A percentile compares a stretch with the other conserved stretches of the same genome.
Conservation (phyloP, 1,139 yeast species). For the Candida albicans region DNA sequence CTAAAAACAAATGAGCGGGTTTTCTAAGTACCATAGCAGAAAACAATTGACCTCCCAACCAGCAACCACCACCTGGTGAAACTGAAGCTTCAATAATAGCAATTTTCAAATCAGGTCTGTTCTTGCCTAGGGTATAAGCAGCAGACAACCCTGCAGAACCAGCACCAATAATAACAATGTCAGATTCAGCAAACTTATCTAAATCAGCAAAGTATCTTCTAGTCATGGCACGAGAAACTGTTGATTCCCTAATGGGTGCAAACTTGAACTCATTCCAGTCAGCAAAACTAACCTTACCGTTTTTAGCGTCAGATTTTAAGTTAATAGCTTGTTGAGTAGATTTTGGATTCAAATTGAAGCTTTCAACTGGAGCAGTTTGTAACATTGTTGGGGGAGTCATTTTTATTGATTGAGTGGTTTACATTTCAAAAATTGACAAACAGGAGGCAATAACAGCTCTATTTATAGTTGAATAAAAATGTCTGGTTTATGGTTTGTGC, state of each 20-base stretch:
- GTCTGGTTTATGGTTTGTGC: too few relatives aligned
- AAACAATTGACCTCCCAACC: constrained; percentile 80
- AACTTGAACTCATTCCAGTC: constrained; percentile 72
- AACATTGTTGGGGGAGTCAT: constrained; percentile 42
- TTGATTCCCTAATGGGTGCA: constrained; percentile 74
- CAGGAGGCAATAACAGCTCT: background rate
- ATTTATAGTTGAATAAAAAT: constrained; percentile 2
- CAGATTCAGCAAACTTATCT: constrained; percentile 74
- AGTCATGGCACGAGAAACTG: constrained; percentile 85
- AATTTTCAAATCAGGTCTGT: constrained; percentile 74
- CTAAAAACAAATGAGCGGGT: constrained; percentile 70
- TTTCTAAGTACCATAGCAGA: constrained; percentile 79
- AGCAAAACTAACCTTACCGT: constrained; percentile 30
- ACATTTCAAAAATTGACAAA: background rate
- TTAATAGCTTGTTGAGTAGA: constrained; percentile 9
- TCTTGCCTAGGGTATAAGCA: constrained; percentile 69
- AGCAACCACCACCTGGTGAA: constrained; percentile 80
- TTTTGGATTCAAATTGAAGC: constrained; percentile 10
- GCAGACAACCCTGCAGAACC: constrained; percentile 80
- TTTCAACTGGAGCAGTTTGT: constrained; percentile 23
- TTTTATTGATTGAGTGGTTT: constrained; percentile 6
- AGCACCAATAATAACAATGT: constrained; percentile 74
- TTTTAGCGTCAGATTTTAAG: constrained; percentile 16
- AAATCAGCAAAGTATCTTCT: constrained; percentile 70
- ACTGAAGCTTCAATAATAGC: constrained; percentile 76